Evolutionary conservation across 2,329 filamentous ascomycete species (phyloP).

Genomic region (Cladosporium colombiae): DNA sequence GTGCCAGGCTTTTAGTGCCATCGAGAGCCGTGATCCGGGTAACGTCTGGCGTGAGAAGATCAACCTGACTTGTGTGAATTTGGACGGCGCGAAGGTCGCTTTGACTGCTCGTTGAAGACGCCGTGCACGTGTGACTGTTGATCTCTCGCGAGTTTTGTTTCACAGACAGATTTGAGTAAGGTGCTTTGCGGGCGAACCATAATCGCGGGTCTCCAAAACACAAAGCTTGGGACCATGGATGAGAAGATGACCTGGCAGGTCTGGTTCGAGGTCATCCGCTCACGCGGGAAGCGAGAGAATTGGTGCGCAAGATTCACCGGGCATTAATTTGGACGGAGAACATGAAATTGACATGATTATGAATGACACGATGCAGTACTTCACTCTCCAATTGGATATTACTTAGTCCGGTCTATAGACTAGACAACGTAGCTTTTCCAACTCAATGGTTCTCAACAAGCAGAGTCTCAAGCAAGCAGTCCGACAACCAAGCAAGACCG

Average conservation of each 20-base stretch:
- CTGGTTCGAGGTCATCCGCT: neutral
- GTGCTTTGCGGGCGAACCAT: neutral
- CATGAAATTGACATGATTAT: neutral
- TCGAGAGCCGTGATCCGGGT: conserved; percentile 34
- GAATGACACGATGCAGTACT: neutral
- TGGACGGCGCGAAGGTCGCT: conserved; percentile 34
- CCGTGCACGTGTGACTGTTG: neutral
- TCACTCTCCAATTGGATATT: neutral
- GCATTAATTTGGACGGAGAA: neutral
- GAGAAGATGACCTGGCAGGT: neutral
- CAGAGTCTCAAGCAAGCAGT: neutral
- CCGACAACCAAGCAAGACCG: neutral
- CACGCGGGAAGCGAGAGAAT: neutral
- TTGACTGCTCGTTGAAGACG: conserved; percentile 26
- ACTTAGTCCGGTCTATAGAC: neutral
- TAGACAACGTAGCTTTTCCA: neutral
- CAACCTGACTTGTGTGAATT: conserved; percentile 33
- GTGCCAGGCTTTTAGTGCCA: conserved; percentile 67
- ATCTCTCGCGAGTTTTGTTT: neutral
- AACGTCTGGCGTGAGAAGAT: conserved; percentile 35
- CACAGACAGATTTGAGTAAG: neutral
- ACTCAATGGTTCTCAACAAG: neutral
- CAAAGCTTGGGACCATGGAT: neutral
- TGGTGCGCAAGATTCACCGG: neutral
- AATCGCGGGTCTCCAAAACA: neutral